Evolutionary conservation across 768 basidiomycete genomes (phyloP), one percentile per base, ranked within the genome.

Genomic region (Auriscalpium vulgare): DNA sequence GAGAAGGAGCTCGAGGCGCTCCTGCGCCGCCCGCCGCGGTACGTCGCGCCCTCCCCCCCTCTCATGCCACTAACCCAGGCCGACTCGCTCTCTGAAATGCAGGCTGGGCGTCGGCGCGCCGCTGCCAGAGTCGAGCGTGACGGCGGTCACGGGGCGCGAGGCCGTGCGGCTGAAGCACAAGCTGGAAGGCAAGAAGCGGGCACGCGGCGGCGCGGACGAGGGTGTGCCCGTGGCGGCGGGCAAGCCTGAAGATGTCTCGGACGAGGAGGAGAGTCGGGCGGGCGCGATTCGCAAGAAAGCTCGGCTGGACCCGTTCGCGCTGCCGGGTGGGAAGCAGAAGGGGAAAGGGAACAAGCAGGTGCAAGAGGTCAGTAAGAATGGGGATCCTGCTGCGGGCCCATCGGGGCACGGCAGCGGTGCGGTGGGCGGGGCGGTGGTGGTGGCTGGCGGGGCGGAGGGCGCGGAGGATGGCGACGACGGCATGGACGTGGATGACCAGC

Each of bases 101-200:
- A 91, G 89, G 62, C 72, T 91, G 55, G 89, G 89, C 54, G 87
- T 91, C 8, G 89, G 89, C 21, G 85, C 87, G 37, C 65, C 79
- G 34, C 70, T 82, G 21, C 80, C 86, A 34, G 79, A 78, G 51
- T 67, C 71, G 0, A 69, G 40, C 48, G 44, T 53, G 4, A 34
- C 63, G n/a, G 57, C 75, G 34, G 69, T 62, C 50, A 60, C 74
- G 37, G 72, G 75, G 40, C 75, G 79, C 40, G 87, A 87, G 54
- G 72, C 75, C n/a, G 79, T 78, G 16, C 80, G 79, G 59, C 74
- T 91, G 17, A 85, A 82, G 65, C 75, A 76, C 53, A 82, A 78
- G 63, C 75, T 91, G 2, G 63, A 73, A 10, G 81, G 72, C 6
- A 75, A 75, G 54, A 87, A 83, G 65, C 76, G 78, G 14, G 56